These are phyloP conservation scores for Gnaphalium uliginosum DNA, from an alignment of 129 eudicot species.

Conservation along the genomic window DNA sequence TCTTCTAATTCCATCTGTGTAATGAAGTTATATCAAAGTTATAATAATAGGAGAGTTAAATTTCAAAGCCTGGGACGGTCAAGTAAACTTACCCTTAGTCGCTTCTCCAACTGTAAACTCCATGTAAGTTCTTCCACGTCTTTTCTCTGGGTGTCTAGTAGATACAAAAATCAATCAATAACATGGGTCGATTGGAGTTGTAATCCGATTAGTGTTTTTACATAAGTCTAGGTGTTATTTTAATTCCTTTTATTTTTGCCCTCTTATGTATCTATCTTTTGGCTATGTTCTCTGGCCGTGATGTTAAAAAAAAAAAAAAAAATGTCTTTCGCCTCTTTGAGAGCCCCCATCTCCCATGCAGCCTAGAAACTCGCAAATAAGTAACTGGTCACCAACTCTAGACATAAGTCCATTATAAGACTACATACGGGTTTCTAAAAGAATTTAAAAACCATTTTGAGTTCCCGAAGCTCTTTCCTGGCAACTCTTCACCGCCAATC, in stretches of 20 bases:
- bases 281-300: too few relatives aligned
- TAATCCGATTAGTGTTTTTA: too few relatives aligned
- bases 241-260: too few relatives aligned
- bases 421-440: neutral
- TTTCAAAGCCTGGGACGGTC: neutral
- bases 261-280: too few relatives aligned
- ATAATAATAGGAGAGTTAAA: neutral
- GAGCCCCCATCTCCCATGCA: conserved; percentile 98
- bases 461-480: conserved; percentile 81
- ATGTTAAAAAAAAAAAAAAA: too few relatives aligned
- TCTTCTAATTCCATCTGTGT: conserved; percentile 91
- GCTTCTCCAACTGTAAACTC: conserved; percentile 94
- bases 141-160: too few relatives aligned
- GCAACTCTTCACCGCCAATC: conserved; percentile 95
- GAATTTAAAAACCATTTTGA: conserved; percentile 72
- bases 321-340: conserved; percentile 97
- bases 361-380: conserved; percentile 52
- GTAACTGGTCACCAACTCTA: conserved; percentile 24
- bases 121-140: conserved; percentile 98
- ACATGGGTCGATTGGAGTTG: too few relatives aligned
- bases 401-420: neutral
- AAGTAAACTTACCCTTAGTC: conserved; percentile 64
- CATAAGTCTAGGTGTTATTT: too few relatives aligned
- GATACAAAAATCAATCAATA: too few relatives aligned
- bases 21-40: conserved; percentile 7